A percentile compares a stretch with the other conserved stretches of the same genome.
phyloP scores from a whole-genome alignment of 139 green algal species.

The Auxenochlorella pyrenoidosa region DNA sequence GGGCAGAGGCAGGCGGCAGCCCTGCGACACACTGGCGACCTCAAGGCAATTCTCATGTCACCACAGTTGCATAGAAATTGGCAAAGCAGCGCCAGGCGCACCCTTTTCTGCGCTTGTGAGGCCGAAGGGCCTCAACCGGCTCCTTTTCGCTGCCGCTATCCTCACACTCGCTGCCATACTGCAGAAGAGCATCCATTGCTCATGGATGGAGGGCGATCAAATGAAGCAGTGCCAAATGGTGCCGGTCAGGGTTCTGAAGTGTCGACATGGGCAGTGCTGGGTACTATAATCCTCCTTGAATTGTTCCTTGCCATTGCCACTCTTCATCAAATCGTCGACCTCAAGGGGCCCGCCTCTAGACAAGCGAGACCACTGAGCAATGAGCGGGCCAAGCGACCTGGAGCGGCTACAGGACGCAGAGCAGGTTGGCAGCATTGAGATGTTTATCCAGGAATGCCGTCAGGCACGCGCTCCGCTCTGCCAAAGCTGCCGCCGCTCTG shows the following conservation, averaged over 20 bases:
- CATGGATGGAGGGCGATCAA: not conserved
- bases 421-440: not conserved
- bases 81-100: not conserved
- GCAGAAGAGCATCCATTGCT: conserved; percentile 1
- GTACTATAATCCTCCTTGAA: no score
- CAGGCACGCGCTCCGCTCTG: not conserved
- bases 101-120: not conserved
- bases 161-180: not conserved
- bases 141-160: not conserved
- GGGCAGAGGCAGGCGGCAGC: no score
- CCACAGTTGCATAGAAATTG: no score
- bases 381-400: not conserved
- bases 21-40: no score
- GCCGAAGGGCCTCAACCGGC: not conserved
- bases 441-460: not conserved
- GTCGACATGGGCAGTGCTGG: not conserved
- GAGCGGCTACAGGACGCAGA: conserved; percentile 6
- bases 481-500: not conserved
- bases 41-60: no score
- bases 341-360: not conserved
- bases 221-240: not conserved
- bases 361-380: not conserved
- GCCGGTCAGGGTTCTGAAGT: not conserved
- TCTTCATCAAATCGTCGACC: not conserved
- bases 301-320: not conserved